A percentile compares a stretch with the other conserved stretches of the same genome.
Evolutionary conservation across 768 basidiomycete species (phyloP).

Genomic region (Mycena indigotica): DNA sequence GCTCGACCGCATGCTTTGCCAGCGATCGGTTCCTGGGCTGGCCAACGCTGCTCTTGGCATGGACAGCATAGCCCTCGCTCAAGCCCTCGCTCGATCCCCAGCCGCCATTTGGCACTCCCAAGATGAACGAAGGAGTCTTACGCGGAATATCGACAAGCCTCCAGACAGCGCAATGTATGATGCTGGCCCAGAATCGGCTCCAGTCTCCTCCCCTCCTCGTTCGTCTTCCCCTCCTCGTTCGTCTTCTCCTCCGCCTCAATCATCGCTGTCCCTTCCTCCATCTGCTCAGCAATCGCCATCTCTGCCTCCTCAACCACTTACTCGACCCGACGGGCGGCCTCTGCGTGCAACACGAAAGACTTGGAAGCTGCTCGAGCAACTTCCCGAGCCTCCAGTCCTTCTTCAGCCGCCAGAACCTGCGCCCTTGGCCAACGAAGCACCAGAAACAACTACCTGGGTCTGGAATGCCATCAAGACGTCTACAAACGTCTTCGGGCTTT

Average conservation of each 20-base stretch:
- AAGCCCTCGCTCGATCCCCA: too few relatives aligned
- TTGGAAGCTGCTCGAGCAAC: conserved; percentile 23
- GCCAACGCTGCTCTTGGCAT: too few relatives aligned
- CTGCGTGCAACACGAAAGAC: conserved; percentile 15
- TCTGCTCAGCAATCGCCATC: neutral
- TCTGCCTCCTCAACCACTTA: neutral
- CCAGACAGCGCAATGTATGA: neutral
- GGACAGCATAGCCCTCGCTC: too few relatives aligned
- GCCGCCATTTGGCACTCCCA: too few relatives aligned
- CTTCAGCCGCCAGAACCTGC: neutral
- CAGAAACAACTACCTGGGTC: neutral
- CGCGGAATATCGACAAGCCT: neutral
- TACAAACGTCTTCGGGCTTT: conserved; percentile 16
- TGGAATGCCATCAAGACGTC: conserved; percentile 9
- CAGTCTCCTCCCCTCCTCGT: neutral
- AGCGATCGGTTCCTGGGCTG: too few relatives aligned
- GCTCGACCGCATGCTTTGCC: too few relatives aligned
- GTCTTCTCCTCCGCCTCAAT: neutral
- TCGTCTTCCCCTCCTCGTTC: neutral
- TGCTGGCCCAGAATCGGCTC: neutral
- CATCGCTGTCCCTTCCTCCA: neutral
- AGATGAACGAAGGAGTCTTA: neutral
- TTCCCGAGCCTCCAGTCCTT: conserved; percentile 10
- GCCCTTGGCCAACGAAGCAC: neutral
- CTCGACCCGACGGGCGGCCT: conserved; percentile 3